phyloP scores from a whole-genome alignment of 106 monocot genomes.

The Dendrobium officinale region DNA sequence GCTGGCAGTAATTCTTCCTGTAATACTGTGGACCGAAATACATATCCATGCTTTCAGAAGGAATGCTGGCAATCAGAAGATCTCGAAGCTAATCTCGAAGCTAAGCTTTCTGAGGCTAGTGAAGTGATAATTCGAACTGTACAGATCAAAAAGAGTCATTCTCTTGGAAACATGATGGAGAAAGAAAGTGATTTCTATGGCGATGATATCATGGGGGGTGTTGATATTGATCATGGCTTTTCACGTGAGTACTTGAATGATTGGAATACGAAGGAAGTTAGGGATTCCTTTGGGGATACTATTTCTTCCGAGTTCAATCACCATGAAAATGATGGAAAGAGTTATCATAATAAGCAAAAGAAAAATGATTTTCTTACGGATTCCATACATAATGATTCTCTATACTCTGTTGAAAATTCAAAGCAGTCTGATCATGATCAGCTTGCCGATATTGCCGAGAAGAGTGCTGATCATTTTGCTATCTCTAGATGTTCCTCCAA shows the following conservation, averaged over 20 bases:
- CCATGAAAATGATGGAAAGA: conserved; percentile 5
- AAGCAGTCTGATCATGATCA: conserved; percentile 16
- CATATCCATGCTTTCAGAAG: conserved; percentile 33
- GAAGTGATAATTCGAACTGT: neutral
- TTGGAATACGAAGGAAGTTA: neutral
- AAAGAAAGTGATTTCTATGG: conserved; percentile 20
- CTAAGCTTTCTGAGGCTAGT: too few relatives aligned
- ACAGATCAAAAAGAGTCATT: conserved; percentile 51
- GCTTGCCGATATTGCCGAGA: conserved; percentile 12
- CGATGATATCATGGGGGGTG: conserved; percentile 25
- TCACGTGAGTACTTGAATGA: conserved; percentile 13
- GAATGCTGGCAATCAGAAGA: conserved; percentile 41
- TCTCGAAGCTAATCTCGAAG: conserved; percentile 7
- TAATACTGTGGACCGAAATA: neutral
- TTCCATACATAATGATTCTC: conserved; percentile 9
- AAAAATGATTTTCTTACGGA: conserved; percentile 11
- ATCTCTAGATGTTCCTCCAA: conserved; percentile 12
- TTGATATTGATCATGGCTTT: conserved; percentile 15
- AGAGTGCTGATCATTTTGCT: conserved; percentile 10
- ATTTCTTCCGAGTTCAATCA: conserved; percentile 12
- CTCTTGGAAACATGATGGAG: conserved; percentile 43
- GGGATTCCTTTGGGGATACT: conserved; percentile 10
- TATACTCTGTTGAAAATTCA: conserved; percentile 28
- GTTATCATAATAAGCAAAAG: conserved; percentile 2
- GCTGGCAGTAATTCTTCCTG: conserved; percentile 7